Conservation (phyloP, 768 basidiomycete species). For the Royoungia palumana region DNA sequence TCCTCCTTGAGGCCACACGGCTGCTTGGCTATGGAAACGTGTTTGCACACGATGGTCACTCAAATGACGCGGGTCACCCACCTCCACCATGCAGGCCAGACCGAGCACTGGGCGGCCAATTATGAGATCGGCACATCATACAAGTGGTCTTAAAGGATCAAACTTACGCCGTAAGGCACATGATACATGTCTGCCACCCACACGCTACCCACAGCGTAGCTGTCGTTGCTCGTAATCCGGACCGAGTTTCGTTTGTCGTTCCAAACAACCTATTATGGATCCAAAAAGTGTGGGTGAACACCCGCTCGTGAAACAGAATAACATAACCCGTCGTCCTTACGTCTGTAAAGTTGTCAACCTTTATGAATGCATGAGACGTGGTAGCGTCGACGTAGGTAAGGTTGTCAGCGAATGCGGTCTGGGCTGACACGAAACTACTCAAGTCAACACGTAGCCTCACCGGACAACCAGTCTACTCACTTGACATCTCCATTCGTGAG, state of each 20-base stretch:
- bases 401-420: constrained; percentile 42
- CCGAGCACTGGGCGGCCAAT: constrained; percentile 50
- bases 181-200: constrained; percentile 66
- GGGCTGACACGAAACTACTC: constrained; percentile 45
- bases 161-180: constrained; percentile 58
- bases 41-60: not conserved
- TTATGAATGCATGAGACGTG: constrained; percentile 72
- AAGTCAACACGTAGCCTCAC: constrained; percentile 2
- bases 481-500: constrained; percentile 63
- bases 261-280: constrained; percentile 27
- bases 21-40: constrained; percentile 40
- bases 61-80: constrained; percentile 3
- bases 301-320: too few relatives aligned
- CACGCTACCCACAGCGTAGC: constrained; percentile 55
- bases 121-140: not conserved
- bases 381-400: constrained; percentile 60
- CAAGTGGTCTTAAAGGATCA: not conserved
- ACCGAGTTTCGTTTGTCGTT: constrained; percentile 66
- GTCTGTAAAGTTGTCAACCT: constrained; percentile 65
- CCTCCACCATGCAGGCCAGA: constrained; percentile 65
- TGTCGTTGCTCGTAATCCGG: constrained; percentile 56
- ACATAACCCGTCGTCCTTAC: constrained; percentile 29
- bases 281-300: not conserved
- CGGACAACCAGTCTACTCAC: constrained; percentile 29
- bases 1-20: constrained; percentile 59